A percentile compares a stretch with the other conserved stretches of the same genome.
Evolutionary conservation across 2,329 filamentous ascomycete species (phyloP).

Genomic region (Aureobasidium sp.): DNA sequence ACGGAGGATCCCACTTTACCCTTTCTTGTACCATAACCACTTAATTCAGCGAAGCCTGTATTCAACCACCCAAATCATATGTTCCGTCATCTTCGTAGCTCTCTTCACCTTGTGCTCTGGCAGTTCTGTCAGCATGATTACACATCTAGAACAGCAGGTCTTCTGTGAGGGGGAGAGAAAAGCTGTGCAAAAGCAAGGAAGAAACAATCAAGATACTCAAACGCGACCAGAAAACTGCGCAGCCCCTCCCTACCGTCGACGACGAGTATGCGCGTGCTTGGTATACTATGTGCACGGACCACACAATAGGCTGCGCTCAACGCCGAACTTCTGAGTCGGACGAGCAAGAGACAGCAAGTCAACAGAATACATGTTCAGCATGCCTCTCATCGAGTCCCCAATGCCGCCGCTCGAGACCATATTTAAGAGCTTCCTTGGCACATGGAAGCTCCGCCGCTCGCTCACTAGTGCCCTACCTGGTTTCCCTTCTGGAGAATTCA

Average conservation of each 20-base stretch:
- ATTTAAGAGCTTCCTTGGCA: constrained; percentile 26
- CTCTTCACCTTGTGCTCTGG: background rate
- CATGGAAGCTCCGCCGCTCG: constrained; percentile 26
- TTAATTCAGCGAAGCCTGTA: constrained; percentile 4
- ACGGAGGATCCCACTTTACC: background rate
- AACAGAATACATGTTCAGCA: background rate
- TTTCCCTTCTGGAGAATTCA: constrained; percentile 28
- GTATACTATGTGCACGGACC: background rate
- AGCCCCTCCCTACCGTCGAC: background rate
- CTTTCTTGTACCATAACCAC: constrained; percentile 6
- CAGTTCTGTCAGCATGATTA: background rate
- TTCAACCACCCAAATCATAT: background rate
- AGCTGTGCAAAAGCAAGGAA: background rate
- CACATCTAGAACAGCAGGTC: background rate
- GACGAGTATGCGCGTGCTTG: background rate
- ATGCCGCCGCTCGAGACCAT: constrained; percentile 18
- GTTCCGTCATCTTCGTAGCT: background rate
- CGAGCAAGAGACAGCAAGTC: background rate
- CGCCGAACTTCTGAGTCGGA: background rate
- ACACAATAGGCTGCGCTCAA: background rate
- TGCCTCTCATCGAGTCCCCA: constrained; percentile 3
- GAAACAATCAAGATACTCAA: background rate
- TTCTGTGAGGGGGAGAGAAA: background rate
- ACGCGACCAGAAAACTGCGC: background rate
- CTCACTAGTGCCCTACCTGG: constrained; percentile 25